Evolutionary conservation across 139 green algal genomes (phyloP), one percentile per base, ranked within the genome.

Genomic region (Pleodorina starrii): DNA sequence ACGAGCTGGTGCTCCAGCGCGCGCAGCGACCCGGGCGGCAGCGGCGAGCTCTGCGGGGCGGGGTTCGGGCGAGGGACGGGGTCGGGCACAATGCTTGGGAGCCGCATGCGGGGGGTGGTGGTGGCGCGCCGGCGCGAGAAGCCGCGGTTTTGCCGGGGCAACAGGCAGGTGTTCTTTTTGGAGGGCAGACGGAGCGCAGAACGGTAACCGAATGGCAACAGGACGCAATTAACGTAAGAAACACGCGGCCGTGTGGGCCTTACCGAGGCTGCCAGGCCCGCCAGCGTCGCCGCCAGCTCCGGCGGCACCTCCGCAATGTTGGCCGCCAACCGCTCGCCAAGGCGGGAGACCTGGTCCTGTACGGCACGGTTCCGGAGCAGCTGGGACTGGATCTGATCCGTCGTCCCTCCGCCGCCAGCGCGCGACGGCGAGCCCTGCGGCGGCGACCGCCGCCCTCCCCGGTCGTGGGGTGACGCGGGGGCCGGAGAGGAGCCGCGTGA

Each of bases 1-100:
- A 82, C 54, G 38, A 91, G 69, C 54, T 91, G 87, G 46, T 85
- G 72, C 78, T 91, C 87, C 71, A 91, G 51, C 19, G 51, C 51
- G 16, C 66, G 73, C n/a, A 85, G 35, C 27, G 74, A 51, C n/a
- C 48, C 57, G 5, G 43, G 42, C 9, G 74, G 75, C 32, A 85
- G 60, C 32, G 79, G 59, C 57, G 60, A 5, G 40, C 40, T 59
- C 57, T 75, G 36, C 35, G 9, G 54, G 54, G 54, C 29, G 6
- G 9, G 54, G 54, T n/a, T n/a, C n/a, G n/a, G n/a, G n/a, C n/a
- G n/a, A n/a, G n/a, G n/a, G n/a, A n/a, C n/a, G n/a, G n/a, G n/a
- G n/a, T n/a, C n/a, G n/a, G n/a, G n/a, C n/a, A n/a, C n/a, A n/a
- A n/a, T n/a, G n/a, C n/a, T n/a, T n/a, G n/a, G n/a, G n/a, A n/a